Percentiles rank a stretch among this genome's conserved stretches.
Evolutionary conservation across 2,329 filamentous ascomycete species (phyloP).

Genomic region (Phialemonium atrogriseum): DNA sequence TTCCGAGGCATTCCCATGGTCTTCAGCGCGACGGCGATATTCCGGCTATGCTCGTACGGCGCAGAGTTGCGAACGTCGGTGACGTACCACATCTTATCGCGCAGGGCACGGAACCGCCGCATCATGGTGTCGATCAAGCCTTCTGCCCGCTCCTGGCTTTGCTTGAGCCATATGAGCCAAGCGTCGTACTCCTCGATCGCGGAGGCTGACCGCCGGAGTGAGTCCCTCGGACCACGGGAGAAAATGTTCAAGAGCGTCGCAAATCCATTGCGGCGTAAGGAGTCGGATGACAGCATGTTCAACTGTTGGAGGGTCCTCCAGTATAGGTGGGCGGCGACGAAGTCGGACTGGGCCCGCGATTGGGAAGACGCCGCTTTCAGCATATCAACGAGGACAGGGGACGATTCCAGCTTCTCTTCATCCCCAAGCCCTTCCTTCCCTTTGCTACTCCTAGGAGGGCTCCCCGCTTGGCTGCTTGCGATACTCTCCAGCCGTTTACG

Average conservation of each 20-base stretch:
- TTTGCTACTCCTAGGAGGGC: slow-evolving; percentile 17
- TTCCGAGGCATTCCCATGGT: slow-evolving; percentile 70
- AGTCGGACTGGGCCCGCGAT: slow-evolving; percentile 72
- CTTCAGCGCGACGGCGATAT: slow-evolving; percentile 79
- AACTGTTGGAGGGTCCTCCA: slow-evolving; percentile 76
- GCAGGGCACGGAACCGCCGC: slow-evolving; percentile 61
- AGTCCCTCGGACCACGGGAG: slow-evolving; percentile 61
- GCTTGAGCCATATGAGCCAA: slow-evolving; percentile 77
- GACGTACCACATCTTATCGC: slow-evolving; percentile 98
- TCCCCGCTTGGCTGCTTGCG: slow-evolving; percentile 19
- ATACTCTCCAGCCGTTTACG: slow-evolving; percentile 22
- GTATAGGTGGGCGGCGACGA: slow-evolving; percentile 75
- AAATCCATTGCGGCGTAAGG: slow-evolving; percentile 59
- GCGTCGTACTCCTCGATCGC: slow-evolving; percentile 73
- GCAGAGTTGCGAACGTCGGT: slow-evolving; percentile 87
- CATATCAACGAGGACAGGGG: slow-evolving; percentile 58
- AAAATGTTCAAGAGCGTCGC: slow-evolving; percentile 66
- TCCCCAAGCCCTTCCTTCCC: slow-evolving; percentile 16
- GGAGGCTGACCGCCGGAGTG: slow-evolving; percentile 59
- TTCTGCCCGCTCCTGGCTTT: slow-evolving; percentile 72
- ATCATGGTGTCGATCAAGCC: slow-evolving; percentile 67
- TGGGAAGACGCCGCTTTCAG: slow-evolving; percentile 68
- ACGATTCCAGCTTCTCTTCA: slow-evolving; percentile 31
- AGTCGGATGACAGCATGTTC: slow-evolving; percentile 51
- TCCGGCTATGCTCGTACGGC: slow-evolving; percentile 77